phyloP scores from a whole-genome alignment of 2,329 filamentous ascomycete species.

The Cordyceps militaris region DNA sequence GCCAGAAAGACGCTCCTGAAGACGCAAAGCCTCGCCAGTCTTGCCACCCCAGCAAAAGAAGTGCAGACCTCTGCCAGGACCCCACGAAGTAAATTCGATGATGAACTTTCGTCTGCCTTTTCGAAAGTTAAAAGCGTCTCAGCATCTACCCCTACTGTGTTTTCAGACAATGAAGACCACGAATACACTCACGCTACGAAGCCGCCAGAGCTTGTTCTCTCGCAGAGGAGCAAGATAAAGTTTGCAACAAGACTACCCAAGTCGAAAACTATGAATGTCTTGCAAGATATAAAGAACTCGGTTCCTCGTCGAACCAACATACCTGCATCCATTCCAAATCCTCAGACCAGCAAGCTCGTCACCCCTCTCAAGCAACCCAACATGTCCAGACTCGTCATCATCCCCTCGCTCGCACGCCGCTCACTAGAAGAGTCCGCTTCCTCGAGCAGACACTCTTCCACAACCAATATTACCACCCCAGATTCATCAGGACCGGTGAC shows the following conservation, averaged over 20 bases:
- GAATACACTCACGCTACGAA: not conserved
- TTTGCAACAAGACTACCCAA: constrained; percentile 29
- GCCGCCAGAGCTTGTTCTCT: not conserved
- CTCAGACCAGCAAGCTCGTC: not conserved
- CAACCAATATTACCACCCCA: constrained; percentile 9
- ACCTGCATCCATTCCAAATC: not conserved
- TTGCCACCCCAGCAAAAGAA: not conserved
- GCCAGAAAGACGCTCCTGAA: constrained; percentile 4
- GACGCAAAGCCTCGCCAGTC: constrained; percentile 2
- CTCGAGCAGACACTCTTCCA: constrained; percentile 15
- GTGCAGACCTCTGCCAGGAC: not conserved
- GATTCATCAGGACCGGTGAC: not conserved
- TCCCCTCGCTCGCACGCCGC: constrained; percentile 14
- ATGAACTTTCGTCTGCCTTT: not conserved
- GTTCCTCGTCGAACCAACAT: constrained; percentile 28
- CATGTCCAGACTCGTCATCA: constrained; percentile 10
- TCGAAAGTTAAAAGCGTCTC: constrained; percentile 5
- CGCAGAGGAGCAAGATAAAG: constrained; percentile 6
- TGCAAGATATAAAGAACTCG: constrained; percentile 39
- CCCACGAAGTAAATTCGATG: not conserved
- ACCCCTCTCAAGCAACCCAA: not conserved
- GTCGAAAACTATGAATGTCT: constrained; percentile 37
- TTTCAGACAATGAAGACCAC: constrained; percentile 2
- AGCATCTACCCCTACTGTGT: not conserved
- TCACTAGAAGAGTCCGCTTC: constrained; percentile 18